Conservation (phyloP, 2,329 filamentous ascomycete species). For the Colletotrichum gigasporum region DNA sequence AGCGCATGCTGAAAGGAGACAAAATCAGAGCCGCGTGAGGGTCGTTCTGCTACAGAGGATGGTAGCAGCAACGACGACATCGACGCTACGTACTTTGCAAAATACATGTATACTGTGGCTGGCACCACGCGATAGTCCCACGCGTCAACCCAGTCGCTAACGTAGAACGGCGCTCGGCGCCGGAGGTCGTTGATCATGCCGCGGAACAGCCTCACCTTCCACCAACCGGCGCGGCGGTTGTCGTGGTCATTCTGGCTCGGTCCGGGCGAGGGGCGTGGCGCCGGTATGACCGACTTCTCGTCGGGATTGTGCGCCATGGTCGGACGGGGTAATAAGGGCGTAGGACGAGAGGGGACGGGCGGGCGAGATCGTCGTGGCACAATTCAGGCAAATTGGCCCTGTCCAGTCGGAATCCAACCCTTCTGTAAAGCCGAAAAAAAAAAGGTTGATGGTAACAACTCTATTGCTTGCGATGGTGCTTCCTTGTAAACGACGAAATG, state of each 20-base stretch:
- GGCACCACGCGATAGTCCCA: slow-evolving; percentile 92
- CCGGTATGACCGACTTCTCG: slow-evolving; percentile 15
- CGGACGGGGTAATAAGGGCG: background rate
- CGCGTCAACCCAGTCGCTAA: slow-evolving; percentile 85
- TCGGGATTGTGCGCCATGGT: slow-evolving; percentile 10
- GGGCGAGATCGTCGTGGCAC: too few species aligned
- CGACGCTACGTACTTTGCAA: slow-evolving; percentile 75
- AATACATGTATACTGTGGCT: slow-evolving; percentile 93
- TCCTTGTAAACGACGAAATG: background rate
- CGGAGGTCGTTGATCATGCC: slow-evolving; percentile 84
- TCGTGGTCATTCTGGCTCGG: background rate
- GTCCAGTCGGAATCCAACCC: too few species aligned
- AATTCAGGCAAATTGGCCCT: background rate
- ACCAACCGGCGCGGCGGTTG: slow-evolving; percentile 62
- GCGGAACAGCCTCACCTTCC: slow-evolving; percentile 77
- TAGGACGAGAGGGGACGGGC: background rate
- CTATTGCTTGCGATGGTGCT: background rate
- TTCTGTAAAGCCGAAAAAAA: too few species aligned
- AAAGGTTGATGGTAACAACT: too few species aligned
- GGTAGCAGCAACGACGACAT: background rate
- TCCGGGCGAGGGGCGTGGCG: background rate
- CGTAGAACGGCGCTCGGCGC: slow-evolving; percentile 79
- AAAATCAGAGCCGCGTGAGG: too few species aligned
- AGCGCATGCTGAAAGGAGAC: too few species aligned
- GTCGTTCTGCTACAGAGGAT: too few species aligned